These are phyloP conservation scores for Cercospora zeae-maydis DNA, from an alignment of 2,329 filamentous ascomycete species.

Conservation along the genomic window DNA sequence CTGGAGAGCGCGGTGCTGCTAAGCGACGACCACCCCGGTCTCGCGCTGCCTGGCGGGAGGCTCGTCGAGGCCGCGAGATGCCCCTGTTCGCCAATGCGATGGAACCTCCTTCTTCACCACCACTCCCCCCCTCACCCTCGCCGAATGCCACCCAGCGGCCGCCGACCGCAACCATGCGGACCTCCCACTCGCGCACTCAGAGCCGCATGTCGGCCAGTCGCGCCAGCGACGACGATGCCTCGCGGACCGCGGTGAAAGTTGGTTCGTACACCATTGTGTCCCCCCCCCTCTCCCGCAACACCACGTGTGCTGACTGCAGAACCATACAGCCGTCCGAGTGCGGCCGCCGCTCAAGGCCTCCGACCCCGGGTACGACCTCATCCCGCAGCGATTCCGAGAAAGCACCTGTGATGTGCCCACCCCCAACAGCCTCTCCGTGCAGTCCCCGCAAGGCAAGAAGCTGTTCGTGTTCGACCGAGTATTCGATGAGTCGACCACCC, in stretches of 20 bases:
- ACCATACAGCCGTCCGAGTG: conserved; percentile 73
- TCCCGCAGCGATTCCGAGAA: conserved; percentile 90
- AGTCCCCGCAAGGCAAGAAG: conserved; percentile 87
- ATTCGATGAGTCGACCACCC: conserved; percentile 75
- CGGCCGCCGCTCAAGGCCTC: conserved; percentile 77
- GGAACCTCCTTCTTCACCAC: conserved; percentile 4
- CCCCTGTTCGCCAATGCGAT: conserved; percentile 4
- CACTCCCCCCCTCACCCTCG: not conserved
- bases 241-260: conserved; percentile 26
- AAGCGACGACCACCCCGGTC: conserved; percentile 9
- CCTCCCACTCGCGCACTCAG: conserved; percentile 16
- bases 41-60: not conserved
- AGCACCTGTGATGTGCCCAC: conserved; percentile 89
- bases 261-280: conserved; percentile 18
- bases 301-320: conserved; percentile 14
- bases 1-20: not conserved
- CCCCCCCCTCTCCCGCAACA: not conserved
- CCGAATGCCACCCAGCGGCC: not conserved
- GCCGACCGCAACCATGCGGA: conserved; percentile 6
- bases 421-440: conserved; percentile 79
- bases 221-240: conserved; percentile 23
- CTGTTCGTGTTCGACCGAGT: conserved; percentile 96
- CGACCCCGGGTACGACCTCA: conserved; percentile 91
- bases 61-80: conserved; percentile 6
- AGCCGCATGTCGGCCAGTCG: conserved; percentile 22